Conservation (phyloP, 805 yeast genomes). For the Wickerhamomyces chambardii region DNA sequence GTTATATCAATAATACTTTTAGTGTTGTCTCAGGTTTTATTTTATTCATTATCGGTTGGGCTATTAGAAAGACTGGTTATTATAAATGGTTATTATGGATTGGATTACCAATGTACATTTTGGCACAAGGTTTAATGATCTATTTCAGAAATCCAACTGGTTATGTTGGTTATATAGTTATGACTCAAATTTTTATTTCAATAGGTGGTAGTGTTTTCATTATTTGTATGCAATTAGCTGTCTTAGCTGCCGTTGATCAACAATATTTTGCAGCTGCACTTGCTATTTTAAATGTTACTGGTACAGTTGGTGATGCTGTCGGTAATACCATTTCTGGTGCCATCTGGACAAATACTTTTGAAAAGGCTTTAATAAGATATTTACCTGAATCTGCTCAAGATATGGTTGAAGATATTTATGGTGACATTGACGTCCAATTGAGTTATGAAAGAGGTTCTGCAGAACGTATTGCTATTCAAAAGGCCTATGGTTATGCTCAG, state of each 20-base stretch:
- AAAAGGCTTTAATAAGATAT: constrained; percentile 18
- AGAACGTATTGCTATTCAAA: constrained; percentile 22
- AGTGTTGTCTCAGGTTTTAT: too few relatives aligned
- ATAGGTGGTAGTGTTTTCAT: constrained; percentile 30
- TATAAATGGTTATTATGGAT: too few relatives aligned
- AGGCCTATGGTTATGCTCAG: too few relatives aligned
- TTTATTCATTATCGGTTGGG: too few relatives aligned
- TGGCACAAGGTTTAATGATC: constrained; percentile 17
- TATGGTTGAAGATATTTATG: constrained; percentile 15
- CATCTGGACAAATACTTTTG: constrained; percentile 25
- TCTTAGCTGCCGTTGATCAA: constrained; percentile 32
- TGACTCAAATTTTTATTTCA: constrained; percentile 26
- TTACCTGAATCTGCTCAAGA: constrained; percentile 17
- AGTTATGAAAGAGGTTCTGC: constrained; percentile 17
- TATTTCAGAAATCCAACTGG: constrained; percentile 14
- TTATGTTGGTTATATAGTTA: constrained; percentile 17
- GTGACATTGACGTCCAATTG: constrained; percentile 14
- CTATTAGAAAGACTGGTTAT: too few relatives aligned
- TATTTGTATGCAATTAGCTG: constrained; percentile 26
- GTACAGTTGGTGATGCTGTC: constrained; percentile 27
- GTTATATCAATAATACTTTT: too few relatives aligned
- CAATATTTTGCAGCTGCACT: constrained; percentile 32
- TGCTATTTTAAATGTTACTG: constrained; percentile 23
- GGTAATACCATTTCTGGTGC: constrained; percentile 32
- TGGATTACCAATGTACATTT: too few relatives aligned